Evolutionary conservation across 768 basidiomycete species (phyloP).

Genomic region (Boletellus emodensis): DNA sequence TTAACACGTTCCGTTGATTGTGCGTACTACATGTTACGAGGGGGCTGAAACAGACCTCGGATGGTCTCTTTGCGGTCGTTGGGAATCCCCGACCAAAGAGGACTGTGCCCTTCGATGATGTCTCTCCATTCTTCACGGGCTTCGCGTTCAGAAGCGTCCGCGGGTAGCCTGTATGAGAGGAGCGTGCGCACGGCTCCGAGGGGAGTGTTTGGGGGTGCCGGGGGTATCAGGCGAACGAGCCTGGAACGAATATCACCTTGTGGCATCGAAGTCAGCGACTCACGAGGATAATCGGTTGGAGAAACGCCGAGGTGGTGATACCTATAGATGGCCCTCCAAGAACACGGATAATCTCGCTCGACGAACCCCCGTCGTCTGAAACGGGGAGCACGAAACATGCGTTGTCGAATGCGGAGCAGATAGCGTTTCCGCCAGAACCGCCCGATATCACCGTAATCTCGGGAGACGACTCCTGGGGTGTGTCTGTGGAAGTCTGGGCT

Average conservation of each 20-base stretch:
- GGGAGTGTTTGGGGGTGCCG: constrained; percentile 53
- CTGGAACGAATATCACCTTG: constrained; percentile 86
- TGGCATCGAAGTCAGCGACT: constrained; percentile 3
- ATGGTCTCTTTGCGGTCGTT: constrained; percentile 89
- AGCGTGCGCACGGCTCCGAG: constrained; percentile 72
- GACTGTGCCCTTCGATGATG: constrained; percentile 83
- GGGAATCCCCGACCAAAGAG: constrained; percentile 82
- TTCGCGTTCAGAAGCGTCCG: constrained; percentile 60
- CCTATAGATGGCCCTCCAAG: constrained; percentile 85
- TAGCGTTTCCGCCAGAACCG: constrained; percentile 91
- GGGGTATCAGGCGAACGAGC: constrained; percentile 82
- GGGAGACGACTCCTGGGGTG: constrained; percentile 14
- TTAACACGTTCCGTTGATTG: background rate
- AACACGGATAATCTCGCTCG: constrained; percentile 90
- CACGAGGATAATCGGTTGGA: constrained; percentile 11
- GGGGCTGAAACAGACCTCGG: constrained; percentile 49
- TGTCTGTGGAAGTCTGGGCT: constrained; percentile 3
- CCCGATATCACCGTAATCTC: constrained; percentile 82
- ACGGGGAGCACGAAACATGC: constrained; percentile 88
- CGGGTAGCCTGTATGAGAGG: constrained; percentile 75
- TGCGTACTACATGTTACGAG: background rate
- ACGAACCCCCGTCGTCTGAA: constrained; percentile 94
- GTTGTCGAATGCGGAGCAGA: constrained; percentile 76
- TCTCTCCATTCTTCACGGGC: constrained; percentile 90
- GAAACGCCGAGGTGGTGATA: constrained; percentile 26